Conservation (phyloP, 2,329 filamentous ascomycete species). For the Trematosphaeria pertusa region DNA sequence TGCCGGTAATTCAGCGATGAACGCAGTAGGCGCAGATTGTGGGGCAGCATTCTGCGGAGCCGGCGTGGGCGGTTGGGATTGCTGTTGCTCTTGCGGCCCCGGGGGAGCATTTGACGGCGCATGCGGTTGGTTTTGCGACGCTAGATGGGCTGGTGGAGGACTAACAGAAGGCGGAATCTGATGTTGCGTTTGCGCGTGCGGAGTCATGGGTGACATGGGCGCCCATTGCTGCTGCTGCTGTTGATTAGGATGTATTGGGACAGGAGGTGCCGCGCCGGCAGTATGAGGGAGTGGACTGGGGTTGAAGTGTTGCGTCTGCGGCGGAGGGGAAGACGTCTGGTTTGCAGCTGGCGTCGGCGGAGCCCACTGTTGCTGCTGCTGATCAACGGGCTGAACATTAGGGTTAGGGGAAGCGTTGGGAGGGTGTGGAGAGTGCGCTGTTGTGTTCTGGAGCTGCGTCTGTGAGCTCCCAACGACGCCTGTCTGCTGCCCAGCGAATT, state of each 20-base stretch:
- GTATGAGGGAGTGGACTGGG: slow-evolving; percentile 16
- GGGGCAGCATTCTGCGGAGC: slow-evolving; percentile 12
- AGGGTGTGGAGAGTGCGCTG: slow-evolving; percentile 18
- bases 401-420: slow-evolving; percentile 17
- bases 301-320: slow-evolving; percentile 16
- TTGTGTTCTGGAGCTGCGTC: slow-evolving; percentile 7
- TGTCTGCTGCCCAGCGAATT: slow-evolving; percentile 32
- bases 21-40: slow-evolving; percentile 29
- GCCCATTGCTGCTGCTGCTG: slow-evolving; percentile 34
- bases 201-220: slow-evolving; percentile 20
- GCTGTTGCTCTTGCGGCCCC: slow-evolving; percentile 6
- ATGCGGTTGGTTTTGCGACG: slow-evolving; percentile 18
- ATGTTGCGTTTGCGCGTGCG: slow-evolving; percentile 18
- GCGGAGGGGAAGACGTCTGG: slow-evolving; percentile 10
- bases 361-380: slow-evolving; percentile 22
- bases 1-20: slow-evolving; percentile 44
- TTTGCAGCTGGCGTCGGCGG: slow-evolving; percentile 4
- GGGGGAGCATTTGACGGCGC: slow-evolving; percentile 8
- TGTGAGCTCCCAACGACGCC: slow-evolving; percentile 30
- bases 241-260: slow-evolving; percentile 9
- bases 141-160: slow-evolving; percentile 24
- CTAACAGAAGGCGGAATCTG: slow-evolving; percentile 22
- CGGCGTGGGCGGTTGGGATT: slow-evolving; percentile 21
- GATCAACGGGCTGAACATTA: slow-evolving; percentile 10
- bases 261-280: slow-evolving; percentile 7